phyloP scores from a whole-genome alignment of 352 stramenopile genomes.

The Phytopythium sindhum region DNA sequence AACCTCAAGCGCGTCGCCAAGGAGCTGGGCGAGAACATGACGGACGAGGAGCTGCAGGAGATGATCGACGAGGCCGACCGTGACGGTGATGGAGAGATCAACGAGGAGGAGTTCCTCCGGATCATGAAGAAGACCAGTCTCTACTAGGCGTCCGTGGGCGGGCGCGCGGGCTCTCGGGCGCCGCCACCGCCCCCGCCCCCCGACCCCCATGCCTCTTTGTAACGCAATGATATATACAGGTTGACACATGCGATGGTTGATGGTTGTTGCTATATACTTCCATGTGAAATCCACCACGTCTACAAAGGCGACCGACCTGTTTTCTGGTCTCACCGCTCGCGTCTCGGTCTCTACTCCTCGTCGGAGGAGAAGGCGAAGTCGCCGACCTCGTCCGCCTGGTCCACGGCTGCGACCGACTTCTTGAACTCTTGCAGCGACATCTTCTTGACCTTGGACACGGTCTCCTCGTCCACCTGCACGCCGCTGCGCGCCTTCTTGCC shows the following conservation, averaged over 20 bases:
- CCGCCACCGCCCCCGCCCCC: too few relatives aligned
- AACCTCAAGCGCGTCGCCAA: slow-evolving; percentile 97
- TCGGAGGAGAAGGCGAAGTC: slow-evolving; percentile 79
- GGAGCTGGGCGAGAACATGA: slow-evolving; percentile 97
- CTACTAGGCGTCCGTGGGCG: slow-evolving; percentile 30
- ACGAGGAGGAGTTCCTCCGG: slow-evolving; percentile 93
- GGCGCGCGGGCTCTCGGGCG: too few relatives aligned
- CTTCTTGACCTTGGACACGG: slow-evolving; percentile 67
- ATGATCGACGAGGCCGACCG: slow-evolving; percentile 98
- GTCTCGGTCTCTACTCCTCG: slow-evolving; percentile 29
- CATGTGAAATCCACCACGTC: background rate
- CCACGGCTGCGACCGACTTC: slow-evolving; percentile 65
- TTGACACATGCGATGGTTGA: too few relatives aligned
- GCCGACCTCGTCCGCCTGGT: slow-evolving; percentile 69
- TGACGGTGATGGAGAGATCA: slow-evolving; percentile 96
- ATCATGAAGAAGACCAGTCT: slow-evolving; percentile 98
- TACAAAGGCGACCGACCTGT: background rate
- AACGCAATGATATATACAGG: background rate
- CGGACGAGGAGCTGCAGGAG: slow-evolving; percentile 96
- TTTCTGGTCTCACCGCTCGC: background rate
- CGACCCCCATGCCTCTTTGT: background rate
- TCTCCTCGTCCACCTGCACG: slow-evolving; percentile 52
- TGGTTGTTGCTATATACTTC: background rate
- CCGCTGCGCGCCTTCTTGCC: slow-evolving; percentile 25
- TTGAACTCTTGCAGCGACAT: slow-evolving; percentile 85